Evolutionary conservation across 1,284 basidiomycete genomes (phyloP), one percentile per base, ranked within the genome.

Genomic region (Clitocybe nebularis): DNA sequence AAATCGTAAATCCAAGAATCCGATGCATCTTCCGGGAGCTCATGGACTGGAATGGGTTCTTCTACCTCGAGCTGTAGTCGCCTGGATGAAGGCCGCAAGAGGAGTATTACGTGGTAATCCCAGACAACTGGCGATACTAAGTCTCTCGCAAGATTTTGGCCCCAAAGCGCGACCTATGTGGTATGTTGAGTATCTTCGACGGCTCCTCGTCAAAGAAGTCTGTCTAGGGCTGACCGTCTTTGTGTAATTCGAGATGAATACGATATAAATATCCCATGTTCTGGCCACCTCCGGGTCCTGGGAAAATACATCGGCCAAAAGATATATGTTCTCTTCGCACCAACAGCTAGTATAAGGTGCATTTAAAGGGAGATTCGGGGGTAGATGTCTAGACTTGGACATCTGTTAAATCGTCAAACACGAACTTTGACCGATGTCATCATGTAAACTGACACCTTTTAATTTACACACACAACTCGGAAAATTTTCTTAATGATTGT

Each of bases 291-390:
- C 49, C 17, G 56, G 44, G 41, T 61, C 50, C 19, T 53, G 48
- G 6, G 62, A 46, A 49, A 85, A 77, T 1, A 53, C 54, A 35
- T 72, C 58, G 6, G 69, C 70, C 1, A 88, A 69, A 25, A 79
- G 60, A 49, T 83, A 86, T 21, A 85, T 63, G 57, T 88, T 88
- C 59, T 88, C 86, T 66, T 88, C 84, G 61, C 84, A 87, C 35
- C 61, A 69, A 43, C 51, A 64, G 16, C 50, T 58, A 11, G 66
- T 68, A 46, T 68, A 68, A 17, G 56, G 32, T 35, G 44, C 49
- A 33, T 50, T 45, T 24, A 39, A 35, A 14, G 62, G 62, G 25
- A 63, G 35, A 37, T 44, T 30, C 37, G 61, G 60, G 23, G 57
- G 57, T n/a, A n/a, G n/a, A n/a, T n/a, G n/a, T n/a, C n/a, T n/a